Evolutionary conservation across 2,329 filamentous ascomycete genomes (phyloP).

Genomic region (Blastomyces gilchristii): DNA sequence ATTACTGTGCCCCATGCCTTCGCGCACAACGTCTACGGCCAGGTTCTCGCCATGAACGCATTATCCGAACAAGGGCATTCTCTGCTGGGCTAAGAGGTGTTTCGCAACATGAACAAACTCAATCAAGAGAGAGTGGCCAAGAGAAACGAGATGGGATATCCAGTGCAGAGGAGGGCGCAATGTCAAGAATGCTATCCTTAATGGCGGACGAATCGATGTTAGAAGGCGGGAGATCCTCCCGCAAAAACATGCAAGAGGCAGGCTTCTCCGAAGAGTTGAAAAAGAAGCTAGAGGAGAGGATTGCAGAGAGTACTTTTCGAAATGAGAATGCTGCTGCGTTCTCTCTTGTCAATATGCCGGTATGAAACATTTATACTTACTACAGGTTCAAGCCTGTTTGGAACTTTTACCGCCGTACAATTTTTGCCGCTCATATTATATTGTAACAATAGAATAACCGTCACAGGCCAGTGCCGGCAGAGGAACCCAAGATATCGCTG

Average conservation of each 20-base stretch:
- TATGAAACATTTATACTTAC: slow-evolving; percentile 17
- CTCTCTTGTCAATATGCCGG: slow-evolving; percentile 44
- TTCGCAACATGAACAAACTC: slow-evolving; percentile 2
- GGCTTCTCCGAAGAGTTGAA: slow-evolving; percentile 55
- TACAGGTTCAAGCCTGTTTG: background rate
- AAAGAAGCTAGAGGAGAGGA: slow-evolving; percentile 47
- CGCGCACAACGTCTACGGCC: slow-evolving; percentile 3
- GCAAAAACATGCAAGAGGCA: slow-evolving; percentile 49
- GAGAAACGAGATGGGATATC: slow-evolving; percentile 12
- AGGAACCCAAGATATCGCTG: slow-evolving; percentile 58
- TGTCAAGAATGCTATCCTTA: slow-evolving; percentile 47
- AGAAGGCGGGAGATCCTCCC: slow-evolving; percentile 45
- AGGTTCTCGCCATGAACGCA: background rate
- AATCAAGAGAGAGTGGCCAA: slow-evolving; percentile 10
- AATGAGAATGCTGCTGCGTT: slow-evolving; percentile 45
- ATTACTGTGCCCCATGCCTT: slow-evolving; percentile 8
- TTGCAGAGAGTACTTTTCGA: slow-evolving; percentile 44
- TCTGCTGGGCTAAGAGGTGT: background rate
- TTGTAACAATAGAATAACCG: background rate
- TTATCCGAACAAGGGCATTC: slow-evolving; percentile 2
- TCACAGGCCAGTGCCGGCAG: slow-evolving; percentile 49
- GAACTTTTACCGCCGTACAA: background rate
- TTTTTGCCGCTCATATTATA: background rate
- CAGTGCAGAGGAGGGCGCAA: slow-evolving; percentile 41
- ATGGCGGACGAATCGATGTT: slow-evolving; percentile 52